Base-by-base conservation (phyloP, 495 filamentous ascomycete species). In the Alectoria sarmentosa region DNA sequence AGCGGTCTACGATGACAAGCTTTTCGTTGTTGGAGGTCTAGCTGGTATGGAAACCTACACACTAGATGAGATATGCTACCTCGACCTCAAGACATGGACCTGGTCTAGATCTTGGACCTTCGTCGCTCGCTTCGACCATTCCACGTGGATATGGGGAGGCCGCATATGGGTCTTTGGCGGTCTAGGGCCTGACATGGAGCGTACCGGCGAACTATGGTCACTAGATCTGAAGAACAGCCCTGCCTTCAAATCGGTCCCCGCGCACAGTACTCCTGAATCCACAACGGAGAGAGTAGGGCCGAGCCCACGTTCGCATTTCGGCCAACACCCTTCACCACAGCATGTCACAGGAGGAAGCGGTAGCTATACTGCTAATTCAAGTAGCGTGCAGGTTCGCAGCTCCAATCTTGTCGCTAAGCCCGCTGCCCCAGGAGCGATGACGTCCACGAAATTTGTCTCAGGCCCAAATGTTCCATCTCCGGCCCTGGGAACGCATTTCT, bases 141-240 rank as follows among this genome's bases (percentile, higher is more conserved):
- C 90, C 7, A 90, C 89, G 32, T 96, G 90, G 83, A 84, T 96
- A 52, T 96, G 91, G 88, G 85, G 87, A 61, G 91, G 90, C 46
- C 85, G 90, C 39, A 86, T 98, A 37, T 98, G 93, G 93, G 92
- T 97, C n/a, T 97, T 93, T 76, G 94, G 94, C 42, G 94, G 94
- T 30, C 78, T 98, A 60, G 90, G 89, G 58, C 90, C 92, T 63
- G 91, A 96, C 65, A 96, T 96, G 91, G 92, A 96, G 74, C 90
- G 93, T 69, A 89, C 88, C 59, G 91, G 90, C 48, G 94, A 98
- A 75, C 82, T 98, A 38, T 96, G 92, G 88, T 97, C 93, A 90
- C 79, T 98, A 48, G 94, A 98, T 76, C 82, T 98, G 62, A 94
- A 94, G 73, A 90, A 86, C 62, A 92, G 84, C 65, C 93, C 89